phyloP scores from a whole-genome alignment of 2,329 filamentous ascomycete genomes.

The Bimuria novae-zelandiae region DNA sequence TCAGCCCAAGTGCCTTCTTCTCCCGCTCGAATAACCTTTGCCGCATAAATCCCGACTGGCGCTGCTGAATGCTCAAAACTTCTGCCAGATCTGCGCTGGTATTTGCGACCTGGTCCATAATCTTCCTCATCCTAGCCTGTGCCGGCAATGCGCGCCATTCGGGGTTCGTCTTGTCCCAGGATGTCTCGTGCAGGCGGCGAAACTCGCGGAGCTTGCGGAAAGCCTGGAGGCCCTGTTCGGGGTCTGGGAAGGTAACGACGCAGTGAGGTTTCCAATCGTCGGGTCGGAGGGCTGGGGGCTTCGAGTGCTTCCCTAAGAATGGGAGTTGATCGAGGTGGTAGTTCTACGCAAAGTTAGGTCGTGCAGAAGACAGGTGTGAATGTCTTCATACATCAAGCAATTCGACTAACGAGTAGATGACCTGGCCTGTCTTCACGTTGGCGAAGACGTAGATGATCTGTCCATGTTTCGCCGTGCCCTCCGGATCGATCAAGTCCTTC shows the following conservation, averaged over 20 bases:
- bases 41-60: conserved; percentile 32
- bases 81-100: conserved; percentile 64
- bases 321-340: conserved; percentile 61
- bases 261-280: conserved; percentile 67
- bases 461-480: conserved; percentile 49
- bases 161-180: conserved; percentile 50
- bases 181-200: conserved; percentile 61
- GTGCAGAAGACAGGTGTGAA: neutral
- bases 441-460: conserved; percentile 67
- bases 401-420: conserved; percentile 65
- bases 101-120: conserved; percentile 70
- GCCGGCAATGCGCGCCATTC: conserved; percentile 51
- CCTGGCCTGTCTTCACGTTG: conserved; percentile 65
- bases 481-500: conserved; percentile 45
- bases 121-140: conserved; percentile 56
- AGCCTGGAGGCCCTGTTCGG: conserved; percentile 56
- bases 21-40: conserved; percentile 25
- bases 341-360: conserved; percentile 44
- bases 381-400: conserved; percentile 56
- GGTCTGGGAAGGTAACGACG: conserved; percentile 59
- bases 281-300: conserved; percentile 61
- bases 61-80: conserved; percentile 56
- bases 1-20: conserved; percentile 15
- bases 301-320: conserved; percentile 67
- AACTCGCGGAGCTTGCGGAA: conserved; percentile 65